These are phyloP conservation scores for Leccinum holopus DNA, from an alignment of 1,284 basidiomycete species.

Conservation along the genomic window DNA sequence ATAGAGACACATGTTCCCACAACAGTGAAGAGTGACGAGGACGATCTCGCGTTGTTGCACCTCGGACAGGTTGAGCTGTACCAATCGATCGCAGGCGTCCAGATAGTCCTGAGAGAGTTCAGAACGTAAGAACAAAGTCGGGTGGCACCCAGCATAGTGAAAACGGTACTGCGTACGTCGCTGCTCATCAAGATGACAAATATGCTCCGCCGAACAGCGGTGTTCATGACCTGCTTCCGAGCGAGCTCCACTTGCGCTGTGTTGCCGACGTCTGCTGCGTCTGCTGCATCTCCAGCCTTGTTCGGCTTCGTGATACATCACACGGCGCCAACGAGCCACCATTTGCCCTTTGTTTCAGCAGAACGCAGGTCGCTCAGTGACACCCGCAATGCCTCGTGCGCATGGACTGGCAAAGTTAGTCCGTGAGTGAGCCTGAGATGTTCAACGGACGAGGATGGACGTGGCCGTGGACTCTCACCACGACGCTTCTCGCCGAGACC, in stretches of 20 bases:
- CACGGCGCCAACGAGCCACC: constrained; percentile 98
- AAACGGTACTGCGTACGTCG: constrained; percentile 56
- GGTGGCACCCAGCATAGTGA: not conserved
- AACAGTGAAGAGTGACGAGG: constrained; percentile 90
- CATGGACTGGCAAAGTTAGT: constrained; percentile 52
- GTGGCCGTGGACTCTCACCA: constrained; percentile 30
- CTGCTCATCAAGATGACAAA: constrained; percentile 95
- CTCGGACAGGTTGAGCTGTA: constrained; percentile 82
- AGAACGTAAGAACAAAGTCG: not conserved
- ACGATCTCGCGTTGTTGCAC: constrained; percentile 94
- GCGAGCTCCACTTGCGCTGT: constrained; percentile 76
- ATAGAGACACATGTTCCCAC: constrained; percentile 67
- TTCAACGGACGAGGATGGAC: not conserved
- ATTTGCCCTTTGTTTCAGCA: constrained; percentile 89
- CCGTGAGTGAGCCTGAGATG: not conserved
- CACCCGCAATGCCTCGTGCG: constrained; percentile 83
- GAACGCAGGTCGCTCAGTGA: constrained; percentile 83
- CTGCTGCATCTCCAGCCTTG: not conserved
- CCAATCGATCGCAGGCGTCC: constrained; percentile 90
- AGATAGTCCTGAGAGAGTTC: constrained; percentile 28
- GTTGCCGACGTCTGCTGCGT: constrained; percentile 33
- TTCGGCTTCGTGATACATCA: constrained; percentile 46
- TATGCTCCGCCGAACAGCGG: constrained; percentile 86
- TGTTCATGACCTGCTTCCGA: constrained; percentile 97
- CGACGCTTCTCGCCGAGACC: constrained; percentile 40